Evolutionary conservation across 441 rosid species (phyloP).

Genomic region (Melastoma candidum): DNA sequence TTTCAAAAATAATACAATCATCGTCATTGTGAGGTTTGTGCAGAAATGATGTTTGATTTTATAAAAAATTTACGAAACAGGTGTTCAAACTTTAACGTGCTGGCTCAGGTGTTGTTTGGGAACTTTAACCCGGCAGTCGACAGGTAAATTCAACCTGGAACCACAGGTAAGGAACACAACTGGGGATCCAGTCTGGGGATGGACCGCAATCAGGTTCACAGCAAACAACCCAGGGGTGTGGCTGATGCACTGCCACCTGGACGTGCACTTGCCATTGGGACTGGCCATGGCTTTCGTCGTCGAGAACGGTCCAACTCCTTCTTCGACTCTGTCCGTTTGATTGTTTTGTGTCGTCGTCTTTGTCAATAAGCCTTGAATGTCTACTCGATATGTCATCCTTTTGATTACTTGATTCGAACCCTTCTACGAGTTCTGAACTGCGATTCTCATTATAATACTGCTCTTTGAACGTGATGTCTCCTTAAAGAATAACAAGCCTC

Average conservation of each 20-base stretch:
- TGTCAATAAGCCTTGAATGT: no score
- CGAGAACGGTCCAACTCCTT: slow-evolving; percentile 57
- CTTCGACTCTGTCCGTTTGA: slow-evolving; percentile 33
- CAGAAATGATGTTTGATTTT: no score
- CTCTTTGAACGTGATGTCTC: no score
- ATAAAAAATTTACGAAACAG: no score
- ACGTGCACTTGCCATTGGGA: slow-evolving; percentile 61
- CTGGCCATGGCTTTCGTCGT: slow-evolving; percentile 50
- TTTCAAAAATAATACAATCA: no score
- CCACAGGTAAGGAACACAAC: slow-evolving; percentile 65
- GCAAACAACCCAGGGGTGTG: slow-evolving; percentile 89
- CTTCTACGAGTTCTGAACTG: no score
- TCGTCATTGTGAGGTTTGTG: no score
- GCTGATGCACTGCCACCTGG: slow-evolving; percentile 74
- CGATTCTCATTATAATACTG: no score
- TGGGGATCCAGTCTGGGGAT: slow-evolving; percentile 77
- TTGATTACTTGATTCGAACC: no score
- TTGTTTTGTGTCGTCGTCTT: no score
- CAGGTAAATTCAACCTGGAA: slow-evolving; percentile 43
- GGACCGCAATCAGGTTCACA: slow-evolving; percentile 73
- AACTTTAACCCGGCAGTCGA: slow-evolving; percentile 42
- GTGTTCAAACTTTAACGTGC: slow-evolving; percentile 40
- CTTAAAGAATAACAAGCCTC: no score
- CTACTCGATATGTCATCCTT: no score
- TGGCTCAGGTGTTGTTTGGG: slow-evolving; percentile 91